Conservation (phyloP, 2,329 filamentous ascomycete genomes). For the Cordyceps javanica region DNA sequence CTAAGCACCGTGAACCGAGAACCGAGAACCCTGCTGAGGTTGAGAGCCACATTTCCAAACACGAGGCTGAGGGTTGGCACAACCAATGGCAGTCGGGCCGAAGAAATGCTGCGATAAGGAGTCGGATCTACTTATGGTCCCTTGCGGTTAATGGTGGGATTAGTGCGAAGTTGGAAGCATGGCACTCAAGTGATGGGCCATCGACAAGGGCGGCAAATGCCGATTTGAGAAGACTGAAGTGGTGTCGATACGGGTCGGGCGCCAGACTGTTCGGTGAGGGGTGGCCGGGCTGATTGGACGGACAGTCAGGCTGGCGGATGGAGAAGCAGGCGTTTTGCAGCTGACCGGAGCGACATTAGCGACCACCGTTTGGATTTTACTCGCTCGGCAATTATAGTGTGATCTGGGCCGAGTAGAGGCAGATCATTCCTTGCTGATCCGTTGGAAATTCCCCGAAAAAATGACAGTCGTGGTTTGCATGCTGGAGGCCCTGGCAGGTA, state of each 20-base stretch:
- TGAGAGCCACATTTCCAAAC: constrained; percentile 3
- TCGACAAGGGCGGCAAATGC: not conserved
- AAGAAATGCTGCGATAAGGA: not conserved
- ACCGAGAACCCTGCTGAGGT: not conserved
- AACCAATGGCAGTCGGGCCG: not conserved
- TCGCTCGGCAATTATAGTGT: not conserved
- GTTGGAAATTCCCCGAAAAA: not conserved
- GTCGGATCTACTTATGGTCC: not conserved
- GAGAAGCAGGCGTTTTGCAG: not conserved
- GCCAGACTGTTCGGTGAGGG: not conserved
- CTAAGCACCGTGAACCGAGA: not conserved
- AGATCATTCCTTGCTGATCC: not conserved
- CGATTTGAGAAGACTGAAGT: not conserved
- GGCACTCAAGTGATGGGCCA: too few species aligned
- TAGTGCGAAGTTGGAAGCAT: too few species aligned
- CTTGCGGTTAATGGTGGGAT: too few species aligned
- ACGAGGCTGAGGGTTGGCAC: not conserved
- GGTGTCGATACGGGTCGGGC: not conserved
- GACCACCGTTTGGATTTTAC: not conserved
- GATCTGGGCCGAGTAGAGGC: not conserved
- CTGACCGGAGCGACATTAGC: not conserved
- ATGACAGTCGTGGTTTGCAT: not conserved
- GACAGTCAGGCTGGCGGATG: not conserved
- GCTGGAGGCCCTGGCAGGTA: not conserved
- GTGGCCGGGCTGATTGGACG: not conserved